Evolutionary conservation across 768 basidiomycete genomes (phyloP), one percentile per base, ranked within the genome.

Genomic region (Tubosaeta sp.): DNA sequence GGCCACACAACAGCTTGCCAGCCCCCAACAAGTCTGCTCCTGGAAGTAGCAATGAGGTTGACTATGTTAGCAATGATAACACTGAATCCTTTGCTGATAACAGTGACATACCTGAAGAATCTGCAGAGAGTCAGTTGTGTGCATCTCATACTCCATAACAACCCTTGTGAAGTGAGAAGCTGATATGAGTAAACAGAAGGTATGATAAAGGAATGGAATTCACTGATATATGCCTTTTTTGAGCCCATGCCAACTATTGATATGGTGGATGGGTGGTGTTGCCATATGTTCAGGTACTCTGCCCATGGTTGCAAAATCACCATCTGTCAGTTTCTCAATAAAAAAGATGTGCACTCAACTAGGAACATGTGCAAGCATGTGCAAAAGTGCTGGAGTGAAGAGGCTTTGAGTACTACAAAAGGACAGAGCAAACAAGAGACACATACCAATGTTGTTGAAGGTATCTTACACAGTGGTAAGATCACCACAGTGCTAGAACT

Each of bases 361-460:
- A 38, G 52, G 14, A 68, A 68, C 56, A 65, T 46, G 57, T 44
- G 37, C 4, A 46, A 41, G 37, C 43, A 51, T 41, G 44, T 12
- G 0, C 16, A 44, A 5, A 33, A 16, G 4, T 65, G 63, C 52
- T 65, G 59, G 56, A 60, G 65, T n/a, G 16, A 46, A 8, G 59
- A 64, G 2, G 53, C 46, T 7, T 17, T 60, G n/a, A 45, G 48
- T 1, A 48, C 49, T 1, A 61, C 50, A 5, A 2, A 22, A 22
- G 22, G 52, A 59, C 11, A 22, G 44, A 16, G 46, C 43, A 3
- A 45, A 51, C 10, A 22, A 46, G 48, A 49, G 13, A 31, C 41
- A 0, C 33, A 6, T 22, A 46, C 31, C 5, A 53, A 46, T 25
- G 53, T 56, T 14, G 31, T 55, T 32, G 12, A 11, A 12, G 1